phyloP scores from a whole-genome alignment of 2,329 filamentous ascomycete genomes.

The Colletotrichum euphorbiae region DNA sequence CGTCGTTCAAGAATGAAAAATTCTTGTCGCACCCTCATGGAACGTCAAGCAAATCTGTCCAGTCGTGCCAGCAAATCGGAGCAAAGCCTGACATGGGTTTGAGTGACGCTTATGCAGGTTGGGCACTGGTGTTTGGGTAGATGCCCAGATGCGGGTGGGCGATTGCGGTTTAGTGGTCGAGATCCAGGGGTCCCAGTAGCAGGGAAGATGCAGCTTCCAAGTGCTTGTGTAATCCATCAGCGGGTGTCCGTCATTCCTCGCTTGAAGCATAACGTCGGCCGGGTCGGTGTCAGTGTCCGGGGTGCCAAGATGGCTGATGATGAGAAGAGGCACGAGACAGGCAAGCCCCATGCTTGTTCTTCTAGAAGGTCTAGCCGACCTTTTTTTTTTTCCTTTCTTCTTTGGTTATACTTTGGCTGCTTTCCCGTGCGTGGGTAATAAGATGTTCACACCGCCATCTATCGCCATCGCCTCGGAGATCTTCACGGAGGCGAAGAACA shows the following conservation, averaged over 20 bases:
- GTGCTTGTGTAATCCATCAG: conserved; percentile 8
- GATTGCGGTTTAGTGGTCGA: conserved; percentile 34
- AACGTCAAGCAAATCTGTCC: conserved; percentile 21
- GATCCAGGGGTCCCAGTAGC: conserved; percentile 35
- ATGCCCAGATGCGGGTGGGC: conserved; percentile 32
- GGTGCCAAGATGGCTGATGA: conserved; percentile 17
- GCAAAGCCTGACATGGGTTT: conserved; percentile 28
- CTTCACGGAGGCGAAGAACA: neutral
- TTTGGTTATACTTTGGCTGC: neutral
- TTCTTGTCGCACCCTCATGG: conserved; percentile 14
- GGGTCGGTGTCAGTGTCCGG: conserved; percentile 6
- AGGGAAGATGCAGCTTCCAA: conserved; percentile 3
- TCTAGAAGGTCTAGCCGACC: conserved; percentile 27
- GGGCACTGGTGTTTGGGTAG: conserved; percentile 31
- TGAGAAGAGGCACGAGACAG: conserved; percentile 25
- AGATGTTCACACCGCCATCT: conserved; percentile 34
- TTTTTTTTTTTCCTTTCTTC: neutral
- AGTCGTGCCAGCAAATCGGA: conserved; percentile 32
- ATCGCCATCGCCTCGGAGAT: neutral
- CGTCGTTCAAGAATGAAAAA: conserved; percentile 17
- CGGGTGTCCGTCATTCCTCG: conserved; percentile 11
- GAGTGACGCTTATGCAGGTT: conserved; percentile 40
- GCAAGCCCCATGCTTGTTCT: conserved; percentile 26
- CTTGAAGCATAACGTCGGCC: conserved; percentile 31
- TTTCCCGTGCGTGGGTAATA: conserved; percentile 8